phyloP scores from a whole-genome alignment of 2,329 filamentous ascomycete genomes.

The Hirsutella thompsonii region DNA sequence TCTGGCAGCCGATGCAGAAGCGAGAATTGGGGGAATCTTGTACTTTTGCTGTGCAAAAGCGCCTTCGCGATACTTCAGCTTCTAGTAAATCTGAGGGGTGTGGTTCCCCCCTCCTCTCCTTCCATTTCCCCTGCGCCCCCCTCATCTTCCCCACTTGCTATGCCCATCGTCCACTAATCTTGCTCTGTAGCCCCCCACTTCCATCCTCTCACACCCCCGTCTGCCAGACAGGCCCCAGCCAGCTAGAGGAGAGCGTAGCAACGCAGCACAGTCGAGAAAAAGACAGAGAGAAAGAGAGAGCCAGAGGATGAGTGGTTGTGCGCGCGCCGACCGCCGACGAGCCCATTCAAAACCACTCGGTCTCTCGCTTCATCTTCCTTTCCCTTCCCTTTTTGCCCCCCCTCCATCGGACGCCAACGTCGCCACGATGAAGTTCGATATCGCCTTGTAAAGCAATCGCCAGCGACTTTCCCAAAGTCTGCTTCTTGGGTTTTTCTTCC shows the following conservation, averaged over 20 bases:
- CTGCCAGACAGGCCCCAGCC: neutral
- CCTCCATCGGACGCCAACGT: conserved; percentile 33
- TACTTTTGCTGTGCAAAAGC: too few species aligned
- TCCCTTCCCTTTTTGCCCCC: conserved; percentile 17
- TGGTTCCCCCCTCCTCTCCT: neutral
- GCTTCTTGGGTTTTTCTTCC: conserved; percentile 28
- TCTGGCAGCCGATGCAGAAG: too few species aligned
- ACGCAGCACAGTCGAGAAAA: too few species aligned
- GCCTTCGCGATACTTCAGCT: too few species aligned
- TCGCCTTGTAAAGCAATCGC: conserved; percentile 33
- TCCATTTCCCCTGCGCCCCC: neutral
- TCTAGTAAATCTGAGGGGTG: too few species aligned
- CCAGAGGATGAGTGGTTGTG: too few species aligned
- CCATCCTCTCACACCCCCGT: neutral
- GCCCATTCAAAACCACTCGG: conserved; percentile 18
- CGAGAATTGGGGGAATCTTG: too few species aligned
- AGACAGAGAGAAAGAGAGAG: too few species aligned
- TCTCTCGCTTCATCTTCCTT: conserved; percentile 5
- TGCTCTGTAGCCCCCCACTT: neutral
- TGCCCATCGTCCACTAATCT: neutral
- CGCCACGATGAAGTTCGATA: conserved; percentile 41
- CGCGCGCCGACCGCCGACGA: neutral
- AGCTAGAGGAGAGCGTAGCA: too few species aligned
- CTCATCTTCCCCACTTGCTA: neutral
- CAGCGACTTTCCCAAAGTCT: conserved; percentile 42